Conservation (phyloP, 768 basidiomycete species). For the Podaxis rugospora region DNA sequence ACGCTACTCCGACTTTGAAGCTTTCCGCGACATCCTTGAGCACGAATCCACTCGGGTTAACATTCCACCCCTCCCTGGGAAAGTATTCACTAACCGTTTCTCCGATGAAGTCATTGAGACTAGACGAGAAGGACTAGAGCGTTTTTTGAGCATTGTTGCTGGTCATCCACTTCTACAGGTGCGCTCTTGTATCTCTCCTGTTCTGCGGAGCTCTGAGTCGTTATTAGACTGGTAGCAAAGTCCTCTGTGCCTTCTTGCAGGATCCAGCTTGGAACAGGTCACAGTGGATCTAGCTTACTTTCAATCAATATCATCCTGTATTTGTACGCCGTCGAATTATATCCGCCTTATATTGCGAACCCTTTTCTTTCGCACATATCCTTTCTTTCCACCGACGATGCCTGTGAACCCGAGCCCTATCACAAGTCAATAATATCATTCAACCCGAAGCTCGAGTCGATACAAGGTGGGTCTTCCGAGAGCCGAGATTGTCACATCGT, state of each 20-base stretch:
- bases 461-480: too few species aligned
- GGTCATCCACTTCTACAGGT: conserved; percentile 97
- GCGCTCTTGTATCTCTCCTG: conserved; percentile 18
- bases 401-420: too few species aligned
- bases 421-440: too few species aligned
- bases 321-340: background rate
- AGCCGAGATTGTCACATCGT: too few species aligned
- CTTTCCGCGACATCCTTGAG: conserved; percentile 97
- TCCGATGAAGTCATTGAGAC: conserved; percentile 96
- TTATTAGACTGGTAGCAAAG: conserved; percentile 87
- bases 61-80: conserved; percentile 95
- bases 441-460: too few species aligned
- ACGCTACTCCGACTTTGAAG: conserved; percentile 91
- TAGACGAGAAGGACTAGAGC: conserved; percentile 87
- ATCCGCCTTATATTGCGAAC: background rate
- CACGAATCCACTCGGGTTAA: conserved; percentile 96
- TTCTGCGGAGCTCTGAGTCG: background rate
- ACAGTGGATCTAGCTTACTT: conserved; percentile 59
- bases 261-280: conserved; percentile 88
- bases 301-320: background rate
- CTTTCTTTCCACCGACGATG: too few species aligned
- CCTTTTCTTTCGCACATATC: too few species aligned
- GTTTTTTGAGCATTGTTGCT: conserved; percentile 94
- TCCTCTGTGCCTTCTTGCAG: conserved; percentile 92
- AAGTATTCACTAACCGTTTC: conserved; percentile 97